phyloP scores from a whole-genome alignment of 495 filamentous ascomycete species.

The Choiromyces venosus region DNA sequence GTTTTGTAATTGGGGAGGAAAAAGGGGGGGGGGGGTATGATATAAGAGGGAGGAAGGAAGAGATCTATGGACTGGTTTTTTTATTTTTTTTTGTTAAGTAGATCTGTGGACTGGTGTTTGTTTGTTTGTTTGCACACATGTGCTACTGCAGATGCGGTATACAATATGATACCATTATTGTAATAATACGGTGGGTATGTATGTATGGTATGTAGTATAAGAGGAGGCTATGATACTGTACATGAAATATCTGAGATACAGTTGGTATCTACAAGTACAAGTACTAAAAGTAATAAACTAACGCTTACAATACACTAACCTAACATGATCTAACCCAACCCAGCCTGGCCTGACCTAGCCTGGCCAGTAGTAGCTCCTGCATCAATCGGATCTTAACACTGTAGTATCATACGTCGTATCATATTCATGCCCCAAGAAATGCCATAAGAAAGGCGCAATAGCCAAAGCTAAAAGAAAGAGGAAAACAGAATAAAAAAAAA shows the following conservation, averaged over 20 bases:
- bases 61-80: background rate
- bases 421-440: background rate
- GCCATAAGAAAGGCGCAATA: background rate
- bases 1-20: conserved; percentile 12
- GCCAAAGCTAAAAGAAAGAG: background rate
- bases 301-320: background rate
- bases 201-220: background rate
- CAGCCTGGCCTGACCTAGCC: background rate
- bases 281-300: too few species aligned
- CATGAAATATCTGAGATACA: too few species aligned
- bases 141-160: too few species aligned
- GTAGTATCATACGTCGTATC: background rate
- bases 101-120: background rate
- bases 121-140: background rate
- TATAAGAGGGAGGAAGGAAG: background rate
- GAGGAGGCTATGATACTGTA: too few species aligned
- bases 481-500: background rate
- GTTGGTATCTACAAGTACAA: too few species aligned
- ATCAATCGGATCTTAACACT: background rate
- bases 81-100: too few species aligned
- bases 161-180: too few species aligned
- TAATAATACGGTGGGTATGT: too few species aligned
- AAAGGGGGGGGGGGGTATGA: background rate
- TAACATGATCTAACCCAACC: background rate
- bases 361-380: background rate